A percentile compares a stretch with the other conserved stretches of the same genome.
Evolutionary conservation across 202 grass and related monocot species (phyloP).

Genomic region (Dendrocalamus latiflorus): DNA sequence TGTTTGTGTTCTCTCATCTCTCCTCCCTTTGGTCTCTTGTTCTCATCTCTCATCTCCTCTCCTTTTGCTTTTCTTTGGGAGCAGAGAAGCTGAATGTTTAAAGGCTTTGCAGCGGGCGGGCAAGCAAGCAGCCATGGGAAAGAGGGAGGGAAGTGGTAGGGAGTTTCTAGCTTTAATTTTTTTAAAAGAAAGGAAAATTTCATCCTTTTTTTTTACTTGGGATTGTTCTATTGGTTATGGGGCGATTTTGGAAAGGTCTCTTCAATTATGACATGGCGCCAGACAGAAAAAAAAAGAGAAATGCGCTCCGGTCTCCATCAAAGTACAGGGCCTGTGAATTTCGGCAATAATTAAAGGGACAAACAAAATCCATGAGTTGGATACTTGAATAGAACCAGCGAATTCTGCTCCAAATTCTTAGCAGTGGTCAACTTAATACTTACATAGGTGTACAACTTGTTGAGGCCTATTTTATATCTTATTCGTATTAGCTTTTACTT

Average conservation of each 20-base stretch:
- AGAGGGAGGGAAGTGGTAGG: neutral
- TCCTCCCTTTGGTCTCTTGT: neutral
- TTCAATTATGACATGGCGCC: no score
- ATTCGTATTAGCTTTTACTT: no score
- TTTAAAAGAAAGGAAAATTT: neutral
- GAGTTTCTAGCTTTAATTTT: conserved; percentile 37
- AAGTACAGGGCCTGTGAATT: conserved; percentile 20
- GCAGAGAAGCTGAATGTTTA: conserved; percentile 20
- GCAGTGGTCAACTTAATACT: neutral
- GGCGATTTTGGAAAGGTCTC: neutral
- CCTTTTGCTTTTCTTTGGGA: conserved; percentile 28
- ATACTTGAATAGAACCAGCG: neutral
- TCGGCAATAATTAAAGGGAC: conserved; percentile 31
- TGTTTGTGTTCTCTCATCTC: neutral
- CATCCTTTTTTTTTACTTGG: neutral
- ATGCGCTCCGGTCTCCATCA: conserved; percentile 39
- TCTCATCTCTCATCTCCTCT: neutral
- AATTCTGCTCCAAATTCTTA: neutral
- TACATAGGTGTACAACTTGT: neutral
- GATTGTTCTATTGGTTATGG: neutral
- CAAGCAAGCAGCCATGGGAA: conserved; percentile 32
- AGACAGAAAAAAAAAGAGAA: conserved; percentile 35
- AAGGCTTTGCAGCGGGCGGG: conserved; percentile 7
- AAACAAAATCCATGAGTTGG: conserved; percentile 5
- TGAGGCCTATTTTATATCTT: no score